Evolutionary conservation across 495 filamentous ascomycete species (phyloP).

Genomic region (Aspergillus sparsus): DNA sequence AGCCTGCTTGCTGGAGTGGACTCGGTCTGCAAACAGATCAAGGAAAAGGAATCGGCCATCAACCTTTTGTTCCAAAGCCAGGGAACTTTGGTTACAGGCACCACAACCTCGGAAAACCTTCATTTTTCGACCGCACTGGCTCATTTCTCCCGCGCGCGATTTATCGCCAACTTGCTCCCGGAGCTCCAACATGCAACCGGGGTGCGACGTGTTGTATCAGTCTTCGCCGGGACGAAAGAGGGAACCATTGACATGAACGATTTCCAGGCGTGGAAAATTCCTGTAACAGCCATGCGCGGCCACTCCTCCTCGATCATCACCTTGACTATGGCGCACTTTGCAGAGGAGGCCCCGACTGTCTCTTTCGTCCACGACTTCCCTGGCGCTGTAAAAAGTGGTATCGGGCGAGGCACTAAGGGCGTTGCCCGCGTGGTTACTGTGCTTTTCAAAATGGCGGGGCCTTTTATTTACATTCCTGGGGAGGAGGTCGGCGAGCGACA

Average conservation of each 20-base stretch:
- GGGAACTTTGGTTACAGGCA: neutral
- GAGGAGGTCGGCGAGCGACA: conserved; percentile 4
- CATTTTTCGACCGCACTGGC: neutral
- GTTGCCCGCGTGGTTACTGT: neutral
- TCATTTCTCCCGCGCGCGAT: conserved; percentile 9
- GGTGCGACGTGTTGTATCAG: conserved; percentile 1
- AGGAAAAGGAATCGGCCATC: neutral
- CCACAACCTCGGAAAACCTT: neutral
- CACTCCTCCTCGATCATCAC: conserved; percentile 10
- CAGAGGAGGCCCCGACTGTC: neutral
- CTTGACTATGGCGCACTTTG: conserved; percentile 2
- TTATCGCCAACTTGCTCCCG: conserved; percentile 10
- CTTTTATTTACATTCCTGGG: neutral
- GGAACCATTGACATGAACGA: neutral
- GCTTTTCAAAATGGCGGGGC: neutral
- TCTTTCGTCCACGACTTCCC: conserved; percentile 8
- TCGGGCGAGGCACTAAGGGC: neutral
- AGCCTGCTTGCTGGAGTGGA: conserved; percentile 1
- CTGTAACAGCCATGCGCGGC: too few species aligned
- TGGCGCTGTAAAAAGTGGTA: conserved; percentile 1
- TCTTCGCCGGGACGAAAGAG: conserved; percentile 7
- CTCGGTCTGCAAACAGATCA: conserved; percentile 2
- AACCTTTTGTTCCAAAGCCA: conserved; percentile 4
- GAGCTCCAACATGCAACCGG: neutral
- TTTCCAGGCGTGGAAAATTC: conserved; percentile 2